Evolutionary conservation across 1,284 basidiomycete genomes (phyloP), one percentile per base, ranked within the genome.

Genomic region (Termitomyces sp.): DNA sequence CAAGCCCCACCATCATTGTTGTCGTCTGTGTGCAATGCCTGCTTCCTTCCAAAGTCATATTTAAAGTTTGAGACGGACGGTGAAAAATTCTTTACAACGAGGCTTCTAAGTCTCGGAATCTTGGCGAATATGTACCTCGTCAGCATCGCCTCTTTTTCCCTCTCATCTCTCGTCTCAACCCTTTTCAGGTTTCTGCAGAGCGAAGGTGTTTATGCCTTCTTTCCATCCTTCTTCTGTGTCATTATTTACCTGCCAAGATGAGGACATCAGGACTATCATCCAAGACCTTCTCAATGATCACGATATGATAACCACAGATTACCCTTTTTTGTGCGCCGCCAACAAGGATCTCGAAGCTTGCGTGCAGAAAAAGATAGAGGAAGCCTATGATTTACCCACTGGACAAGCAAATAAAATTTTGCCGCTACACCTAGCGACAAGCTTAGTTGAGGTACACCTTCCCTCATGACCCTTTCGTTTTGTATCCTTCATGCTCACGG

Each of bases 261-360:
- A 45, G 9, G 21, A 8, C 12, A 43, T 56, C 3, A 28, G 46
- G n/a, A 31, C 31, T 1, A 56, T 53, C 8, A n/a, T 56, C 5
- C 30, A 31, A 43, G n/a, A 34, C 13, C 49, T 54, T 30, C 46
- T 56, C 45, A 8, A 44, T 2, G 55, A 56, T 31, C 55, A 56
- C n/a, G 33, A 56, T 17, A 48, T 44, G 28, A 10, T 12, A 5
- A 38, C 51, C 10, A 43, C 12, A 7, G n/a, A 39, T 24, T 15
- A 40, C 15, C 19, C 45, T 12, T 49, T 13, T 3, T 13, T 26
- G 5, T 41, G 40, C 30, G n/a, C 42, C 26, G 47, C 33, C 13
- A 54, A 54, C 13, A 8, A 34, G 19, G 52, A 57, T 12, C 48
- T 59, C 31, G 55, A 59, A 40, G 36, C 10, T 26, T 53, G 38